A percentile compares a stretch with the other conserved stretches of the same genome.
Conservation (phyloP, 805 yeast species). For the Yarrowia deformans region DNA sequence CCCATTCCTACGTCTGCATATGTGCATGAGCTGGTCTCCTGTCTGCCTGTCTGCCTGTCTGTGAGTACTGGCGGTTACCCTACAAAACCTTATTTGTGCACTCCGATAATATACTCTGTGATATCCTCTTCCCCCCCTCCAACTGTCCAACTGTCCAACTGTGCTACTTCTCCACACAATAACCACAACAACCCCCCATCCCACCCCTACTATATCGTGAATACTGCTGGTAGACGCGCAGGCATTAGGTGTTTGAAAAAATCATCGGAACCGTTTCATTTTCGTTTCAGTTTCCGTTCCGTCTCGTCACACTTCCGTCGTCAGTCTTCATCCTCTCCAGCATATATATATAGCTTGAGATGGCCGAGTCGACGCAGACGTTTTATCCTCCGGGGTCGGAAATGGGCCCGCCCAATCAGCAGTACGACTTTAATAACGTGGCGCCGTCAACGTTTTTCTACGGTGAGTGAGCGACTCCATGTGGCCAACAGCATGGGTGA, state of each 20-base stretch:
- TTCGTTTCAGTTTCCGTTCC: too few species aligned
- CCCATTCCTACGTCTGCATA: too few species aligned
- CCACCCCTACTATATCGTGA: conserved; percentile 8
- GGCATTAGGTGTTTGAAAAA: neutral
- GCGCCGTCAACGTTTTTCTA: conserved; percentile 4
- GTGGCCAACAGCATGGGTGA: too few species aligned
- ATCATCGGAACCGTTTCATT: neutral
- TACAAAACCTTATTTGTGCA: neutral
- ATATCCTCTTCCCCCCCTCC: too few species aligned
- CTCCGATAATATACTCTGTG: neutral
- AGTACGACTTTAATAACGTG: conserved; percentile 8
- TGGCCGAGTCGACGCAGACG: conserved; percentile 15
- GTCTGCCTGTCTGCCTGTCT: too few species aligned
- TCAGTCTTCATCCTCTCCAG: too few species aligned
- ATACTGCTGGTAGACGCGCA: conserved; percentile 25
- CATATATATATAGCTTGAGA: conserved; percentile 31
- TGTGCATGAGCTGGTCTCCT: neutral
- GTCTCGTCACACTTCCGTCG: too few species aligned
- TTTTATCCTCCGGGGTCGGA: neutral
- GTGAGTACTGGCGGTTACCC: conserved; percentile 7
- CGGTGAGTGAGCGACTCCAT: too few species aligned
- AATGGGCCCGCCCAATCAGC: neutral
- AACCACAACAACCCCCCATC: neutral
- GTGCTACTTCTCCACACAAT: neutral
- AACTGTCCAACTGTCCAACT: too few species aligned